Percentiles rank a stretch among this genome's conserved stretches.
Evolutionary conservation across 2,329 filamentous ascomycete species (phyloP).

Genomic region (Diaporthe citriasiana): DNA sequence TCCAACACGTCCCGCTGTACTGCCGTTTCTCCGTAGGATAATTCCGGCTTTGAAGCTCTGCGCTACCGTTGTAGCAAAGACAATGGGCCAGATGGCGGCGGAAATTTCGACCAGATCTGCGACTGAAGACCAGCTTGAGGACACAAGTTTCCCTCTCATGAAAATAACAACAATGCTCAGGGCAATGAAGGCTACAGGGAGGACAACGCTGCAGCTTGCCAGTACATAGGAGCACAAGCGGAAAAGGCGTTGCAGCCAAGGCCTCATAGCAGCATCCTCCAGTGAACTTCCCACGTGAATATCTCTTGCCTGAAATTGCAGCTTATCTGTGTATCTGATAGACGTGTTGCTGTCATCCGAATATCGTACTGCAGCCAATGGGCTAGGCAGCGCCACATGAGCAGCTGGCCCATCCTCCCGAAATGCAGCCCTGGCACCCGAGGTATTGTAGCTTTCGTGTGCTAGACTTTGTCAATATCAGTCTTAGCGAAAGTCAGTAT

Average conservation of each 20-base stretch:
- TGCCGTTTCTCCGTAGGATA: slow-evolving; percentile 33
- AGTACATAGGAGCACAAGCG: slow-evolving; percentile 36
- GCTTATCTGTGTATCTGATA: background rate
- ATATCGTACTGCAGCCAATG: slow-evolving; percentile 7
- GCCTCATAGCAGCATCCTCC: background rate
- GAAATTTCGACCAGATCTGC: slow-evolving; percentile 43
- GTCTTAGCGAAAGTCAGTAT: background rate
- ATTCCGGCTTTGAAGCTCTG: slow-evolving; percentile 44
- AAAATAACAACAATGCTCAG: slow-evolving; percentile 5
- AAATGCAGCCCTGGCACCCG: slow-evolving; percentile 15
- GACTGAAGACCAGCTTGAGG: slow-evolving; percentile 27
- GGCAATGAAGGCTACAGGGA: slow-evolving; percentile 35
- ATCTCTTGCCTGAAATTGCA: slow-evolving; percentile 16
- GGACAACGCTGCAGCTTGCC: slow-evolving; percentile 38
- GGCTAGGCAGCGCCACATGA: background rate
- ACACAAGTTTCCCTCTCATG: slow-evolving; percentile 31
- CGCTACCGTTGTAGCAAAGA: slow-evolving; percentile 45
- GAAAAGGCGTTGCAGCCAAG: slow-evolving; percentile 26
- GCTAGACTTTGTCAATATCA: slow-evolving; percentile 10
- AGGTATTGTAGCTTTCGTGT: slow-evolving; percentile 9
- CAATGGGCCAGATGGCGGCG: slow-evolving; percentile 44
- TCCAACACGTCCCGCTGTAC: slow-evolving; percentile 38
- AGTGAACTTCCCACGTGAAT: background rate
- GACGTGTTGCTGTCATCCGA: slow-evolving; percentile 27
- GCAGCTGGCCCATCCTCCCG: background rate